A percentile compares a stretch with the other conserved stretches of the same genome.
phyloP scores from a whole-genome alignment of 768 basidiomycete genomes.

The Xerocomellus chrysenteron region DNA sequence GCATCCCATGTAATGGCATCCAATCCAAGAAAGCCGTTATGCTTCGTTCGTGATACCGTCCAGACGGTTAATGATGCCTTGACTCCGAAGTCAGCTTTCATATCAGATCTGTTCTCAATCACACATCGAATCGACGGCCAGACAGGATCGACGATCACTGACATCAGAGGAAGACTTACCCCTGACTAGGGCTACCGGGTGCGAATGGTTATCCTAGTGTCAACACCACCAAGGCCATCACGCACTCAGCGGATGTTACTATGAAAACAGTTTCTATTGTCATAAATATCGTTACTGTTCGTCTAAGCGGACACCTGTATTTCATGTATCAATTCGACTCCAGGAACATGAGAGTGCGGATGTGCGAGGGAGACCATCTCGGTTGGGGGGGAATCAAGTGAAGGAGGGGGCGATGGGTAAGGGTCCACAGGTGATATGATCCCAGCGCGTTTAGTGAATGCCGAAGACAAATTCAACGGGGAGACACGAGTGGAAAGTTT shows the following conservation, averaged over 20 bases:
- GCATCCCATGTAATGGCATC: conserved; percentile 24
- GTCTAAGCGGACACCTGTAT: conserved; percentile 18
- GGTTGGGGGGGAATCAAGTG: conserved; percentile 25
- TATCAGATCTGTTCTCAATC: neutral
- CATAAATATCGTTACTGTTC: conserved; percentile 26
- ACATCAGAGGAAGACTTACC: too few species aligned
- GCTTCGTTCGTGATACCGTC: neutral
- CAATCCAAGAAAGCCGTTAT: conserved; percentile 9
- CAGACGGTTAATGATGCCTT: too few species aligned
- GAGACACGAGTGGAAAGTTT: conserved; percentile 16
- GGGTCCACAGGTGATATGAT: conserved; percentile 35
- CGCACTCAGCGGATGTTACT: neutral
- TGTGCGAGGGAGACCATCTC: conserved; percentile 16
- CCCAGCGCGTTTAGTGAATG: conserved; percentile 25
- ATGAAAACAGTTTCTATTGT: conserved; percentile 5
- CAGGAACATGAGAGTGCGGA: neutral
- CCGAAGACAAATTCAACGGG: conserved; percentile 18
- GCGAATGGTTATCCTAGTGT: neutral
- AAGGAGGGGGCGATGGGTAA: conserved; percentile 51
- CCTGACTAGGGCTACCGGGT: too few species aligned
- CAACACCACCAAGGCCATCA: neutral
- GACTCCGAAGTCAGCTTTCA: neutral
- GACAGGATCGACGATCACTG: too few species aligned
- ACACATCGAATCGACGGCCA: neutral
- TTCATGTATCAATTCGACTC: conserved; percentile 8